Evolutionary conservation across 108 stramenopile species (phyloP), one percentile per base, ranked within the genome.

Genomic region (Mediolabrus comicus): DNA sequence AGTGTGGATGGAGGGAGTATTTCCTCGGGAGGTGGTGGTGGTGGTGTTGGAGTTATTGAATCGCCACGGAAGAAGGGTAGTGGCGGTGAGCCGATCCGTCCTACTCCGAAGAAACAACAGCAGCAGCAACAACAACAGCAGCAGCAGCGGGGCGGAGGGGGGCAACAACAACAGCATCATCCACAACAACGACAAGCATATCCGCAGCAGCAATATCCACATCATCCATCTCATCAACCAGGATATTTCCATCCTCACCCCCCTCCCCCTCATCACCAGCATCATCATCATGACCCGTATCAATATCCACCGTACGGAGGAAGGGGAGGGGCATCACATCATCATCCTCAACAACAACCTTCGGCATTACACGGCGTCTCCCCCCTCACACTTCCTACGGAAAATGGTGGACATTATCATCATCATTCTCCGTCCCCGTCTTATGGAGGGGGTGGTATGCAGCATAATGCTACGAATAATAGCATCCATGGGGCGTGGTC

Each of bases 331-430:
- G 27, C 59, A 6, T 26, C 72, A 25, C 53, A 66, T 53, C 65
- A 66, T 55, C 17, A 41, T 29, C 38, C 62, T 43, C 22, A 17
- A 66, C 24, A 16, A 51, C 16, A 46, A 28, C 39, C 53, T 53
- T 60, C 62, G 11, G 34, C 67, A 5, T 59, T 35, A 24, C 54
- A 55, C n/a, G 62, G 68, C 2, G 62, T 69, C 0, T 76, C 75
- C 12, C 75, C 75, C 39, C 25, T 69, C 30, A 76, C 67, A 6
- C 49, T 76, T 4, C 61, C 75, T 16, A 26, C 38, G 9, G 59
- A 69, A 26, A 26, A 46, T 41, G 57, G 39, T 12, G 39, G 12
- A 41, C 12, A 11, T 32, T 32, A 41, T 17, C 16, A 16, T 41
- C 39, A 41, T 8, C 33, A 33, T 33, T 7, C 33, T 33, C 7